Conservation (phyloP, 768 basidiomycete species). For the Lentinula guzmanii region DNA sequence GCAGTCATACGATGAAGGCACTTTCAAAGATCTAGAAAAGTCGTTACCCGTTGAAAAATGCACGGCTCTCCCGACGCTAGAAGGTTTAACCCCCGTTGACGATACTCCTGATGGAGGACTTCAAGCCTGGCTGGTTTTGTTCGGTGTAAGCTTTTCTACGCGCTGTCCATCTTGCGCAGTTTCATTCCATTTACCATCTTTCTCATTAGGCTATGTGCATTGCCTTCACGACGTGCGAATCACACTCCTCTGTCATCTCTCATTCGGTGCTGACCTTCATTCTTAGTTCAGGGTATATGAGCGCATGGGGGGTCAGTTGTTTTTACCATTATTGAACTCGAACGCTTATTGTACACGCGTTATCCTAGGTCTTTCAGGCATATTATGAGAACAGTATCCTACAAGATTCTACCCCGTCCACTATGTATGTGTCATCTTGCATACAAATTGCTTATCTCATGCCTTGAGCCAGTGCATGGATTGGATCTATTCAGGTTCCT, state of each 20-base stretch:
- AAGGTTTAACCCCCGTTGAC: neutral
- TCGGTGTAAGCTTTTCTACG: neutral
- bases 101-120: conserved; percentile 2
- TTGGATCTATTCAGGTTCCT: conserved; percentile 2
- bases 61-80: neutral
- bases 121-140: conserved; percentile 1
- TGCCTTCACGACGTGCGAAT: conserved; percentile 2
- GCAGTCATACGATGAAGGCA: conserved; percentile 2
- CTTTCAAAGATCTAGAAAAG: neutral
- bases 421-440: neutral
- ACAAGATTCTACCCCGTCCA: neutral
- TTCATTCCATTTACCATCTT: neutral
- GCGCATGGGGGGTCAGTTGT: conserved; percentile 1
- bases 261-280: neutral
- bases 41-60: neutral
- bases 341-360: neutral
- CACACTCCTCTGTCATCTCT: neutral
- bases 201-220: conserved; percentile 2
- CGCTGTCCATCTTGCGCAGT: neutral
- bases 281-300: conserved; percentile 3
- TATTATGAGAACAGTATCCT: conserved; percentile 5
- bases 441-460: neutral
- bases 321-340: neutral
- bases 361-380: conserved; percentile 3
- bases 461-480: neutral